These are phyloP conservation scores for Clonostachys rhizophaga DNA, from an alignment of 2,329 filamentous ascomycete species.

Conservation along the genomic window DNA sequence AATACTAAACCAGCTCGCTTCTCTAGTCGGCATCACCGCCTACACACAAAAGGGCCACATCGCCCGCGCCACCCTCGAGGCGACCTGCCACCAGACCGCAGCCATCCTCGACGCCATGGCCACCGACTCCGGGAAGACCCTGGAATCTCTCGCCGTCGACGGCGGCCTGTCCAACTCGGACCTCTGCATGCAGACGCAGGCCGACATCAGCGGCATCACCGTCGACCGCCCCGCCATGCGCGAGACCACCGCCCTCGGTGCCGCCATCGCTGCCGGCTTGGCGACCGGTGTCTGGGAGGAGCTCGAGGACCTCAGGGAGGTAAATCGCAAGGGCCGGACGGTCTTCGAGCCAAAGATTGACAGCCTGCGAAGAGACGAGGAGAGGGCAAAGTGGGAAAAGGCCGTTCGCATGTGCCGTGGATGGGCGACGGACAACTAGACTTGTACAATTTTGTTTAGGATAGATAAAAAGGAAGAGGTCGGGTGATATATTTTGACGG, in stretches of 20 bases:
- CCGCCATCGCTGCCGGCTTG: conserved; percentile 78
- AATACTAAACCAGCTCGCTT: no score
- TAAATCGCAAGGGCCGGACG: conserved; percentile 66
- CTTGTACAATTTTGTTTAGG: conserved; percentile 6
- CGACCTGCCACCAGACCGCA: conserved; percentile 79
- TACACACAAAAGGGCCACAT: conserved; percentile 75
- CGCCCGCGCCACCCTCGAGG: conserved; percentile 74
- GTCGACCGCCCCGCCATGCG: conserved; percentile 77
- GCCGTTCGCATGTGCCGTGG: conserved; percentile 77
- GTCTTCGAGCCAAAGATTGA: conserved; percentile 64
- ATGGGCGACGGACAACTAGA: conserved; percentile 44
- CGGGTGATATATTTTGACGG: no score
- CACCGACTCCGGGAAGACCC: conserved; percentile 69
- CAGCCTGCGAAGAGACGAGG: conserved; percentile 50
- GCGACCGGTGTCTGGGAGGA: conserved; percentile 71
- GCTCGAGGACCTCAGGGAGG: conserved; percentile 65
- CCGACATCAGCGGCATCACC: conserved; percentile 75
- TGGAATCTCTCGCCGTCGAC: conserved; percentile 74
- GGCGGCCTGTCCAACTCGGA: conserved; percentile 80
- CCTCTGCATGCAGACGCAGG: conserved; percentile 76
- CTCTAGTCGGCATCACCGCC: conserved; percentile 66
- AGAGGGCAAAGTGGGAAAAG: conserved; percentile 70
- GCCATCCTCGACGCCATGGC: conserved; percentile 79
- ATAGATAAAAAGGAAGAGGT: no score
- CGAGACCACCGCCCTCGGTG: conserved; percentile 77